Evolutionary conservation across 805 yeast genomes (phyloP).

Genomic region (Zygosaccharomyces gambellarensis): DNA sequence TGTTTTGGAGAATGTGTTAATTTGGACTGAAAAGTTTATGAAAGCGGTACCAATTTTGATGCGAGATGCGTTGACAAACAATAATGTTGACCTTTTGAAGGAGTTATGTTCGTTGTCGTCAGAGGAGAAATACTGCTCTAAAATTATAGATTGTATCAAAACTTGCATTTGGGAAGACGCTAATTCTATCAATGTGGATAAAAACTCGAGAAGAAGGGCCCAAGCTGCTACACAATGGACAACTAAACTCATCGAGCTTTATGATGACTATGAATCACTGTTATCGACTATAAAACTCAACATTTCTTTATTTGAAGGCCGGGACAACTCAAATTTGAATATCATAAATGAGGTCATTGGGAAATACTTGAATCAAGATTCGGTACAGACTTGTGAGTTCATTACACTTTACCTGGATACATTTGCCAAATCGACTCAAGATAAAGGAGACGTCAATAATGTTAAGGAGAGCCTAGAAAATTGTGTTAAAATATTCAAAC

Average conservation of each 20-base stretch:
- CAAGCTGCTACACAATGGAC: slow-evolving; percentile 66
- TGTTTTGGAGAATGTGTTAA: slow-evolving; percentile 21
- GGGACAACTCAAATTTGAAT: slow-evolving; percentile 38
- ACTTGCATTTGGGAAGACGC: slow-evolving; percentile 18
- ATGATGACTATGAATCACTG: slow-evolving; percentile 47
- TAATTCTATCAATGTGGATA: slow-evolving; percentile 12
- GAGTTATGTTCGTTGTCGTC: slow-evolving; percentile 18
- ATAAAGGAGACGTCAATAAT: slow-evolving; percentile 35
- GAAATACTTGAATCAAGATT: slow-evolving; percentile 51
- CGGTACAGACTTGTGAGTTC: slow-evolving; percentile 45
- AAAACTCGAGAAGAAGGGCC: slow-evolving; percentile 34
- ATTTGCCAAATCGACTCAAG: slow-evolving; percentile 46
- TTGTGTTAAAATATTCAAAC: slow-evolving; percentile 59
- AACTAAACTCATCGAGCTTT: slow-evolving; percentile 48
- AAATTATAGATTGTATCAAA: slow-evolving; percentile 16
- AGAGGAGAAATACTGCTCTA: slow-evolving; percentile 12
- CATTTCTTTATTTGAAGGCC: slow-evolving; percentile 34
- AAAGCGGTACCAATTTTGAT: slow-evolving; percentile 10
- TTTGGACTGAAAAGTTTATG: slow-evolving; percentile 19
- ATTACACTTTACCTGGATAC: slow-evolving; percentile 56
- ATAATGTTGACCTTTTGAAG: slow-evolving; percentile 12
- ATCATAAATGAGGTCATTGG: slow-evolving; percentile 58
- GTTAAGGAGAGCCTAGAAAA: slow-evolving; percentile 43
- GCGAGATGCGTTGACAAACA: slow-evolving; percentile 10
- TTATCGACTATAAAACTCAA: slow-evolving; percentile 45